These are phyloP conservation scores for Solanum appendiculatum DNA, from an alignment of 257 asterid genomes.

Conservation along the genomic window DNA sequence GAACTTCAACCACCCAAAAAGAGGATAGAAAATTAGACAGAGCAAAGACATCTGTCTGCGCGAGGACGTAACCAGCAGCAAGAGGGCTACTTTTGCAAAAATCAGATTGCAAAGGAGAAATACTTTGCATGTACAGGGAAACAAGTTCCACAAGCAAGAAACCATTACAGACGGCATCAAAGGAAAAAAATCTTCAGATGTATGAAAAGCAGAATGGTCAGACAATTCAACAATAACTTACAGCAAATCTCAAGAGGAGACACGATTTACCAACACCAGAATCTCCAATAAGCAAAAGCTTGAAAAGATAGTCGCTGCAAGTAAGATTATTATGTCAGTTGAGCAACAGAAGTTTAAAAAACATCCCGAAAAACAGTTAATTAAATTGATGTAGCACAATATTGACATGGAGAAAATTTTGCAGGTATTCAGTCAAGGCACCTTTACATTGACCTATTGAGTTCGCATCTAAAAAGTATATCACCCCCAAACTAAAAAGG, in stretches of 20 bases:
- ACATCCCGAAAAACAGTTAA: background rate
- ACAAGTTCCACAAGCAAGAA: background rate
- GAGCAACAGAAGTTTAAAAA: background rate
- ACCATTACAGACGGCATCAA: background rate
- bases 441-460: background rate
- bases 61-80: background rate
- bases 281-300: slow-evolving; percentile 74
- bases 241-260: slow-evolving; percentile 74
- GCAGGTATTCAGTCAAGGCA: background rate
- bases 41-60: background rate
- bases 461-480: background rate
- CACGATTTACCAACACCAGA: slow-evolving; percentile 75
- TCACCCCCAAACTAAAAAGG: background rate
- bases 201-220: background rate
- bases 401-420: background rate
- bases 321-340: background rate
- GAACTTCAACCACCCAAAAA: background rate
- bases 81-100: background rate
- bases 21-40: background rate
- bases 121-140: background rate
- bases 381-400: background rate
- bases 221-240: slow-evolving; percentile 16
- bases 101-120: background rate
- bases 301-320: slow-evolving; percentile 61
- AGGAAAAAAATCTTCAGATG: background rate